These are phyloP conservation scores for Pittosporum tobira DNA, from an alignment of 129 eudicot genomes.

Conservation along the genomic window DNA sequence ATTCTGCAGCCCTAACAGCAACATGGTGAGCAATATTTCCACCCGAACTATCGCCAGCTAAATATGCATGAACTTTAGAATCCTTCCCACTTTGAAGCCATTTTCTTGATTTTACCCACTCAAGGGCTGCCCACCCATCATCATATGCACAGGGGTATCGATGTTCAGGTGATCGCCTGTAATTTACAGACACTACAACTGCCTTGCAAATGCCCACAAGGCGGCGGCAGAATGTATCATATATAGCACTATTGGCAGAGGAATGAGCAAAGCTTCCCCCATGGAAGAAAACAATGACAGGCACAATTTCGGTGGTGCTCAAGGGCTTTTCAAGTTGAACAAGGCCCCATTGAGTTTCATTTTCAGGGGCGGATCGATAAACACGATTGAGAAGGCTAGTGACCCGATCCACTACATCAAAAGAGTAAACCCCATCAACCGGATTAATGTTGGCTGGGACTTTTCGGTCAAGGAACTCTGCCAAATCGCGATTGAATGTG, in stretches of 20 bases:
- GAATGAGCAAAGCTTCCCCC: constrained; percentile 35
- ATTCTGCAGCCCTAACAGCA: constrained; percentile 36
- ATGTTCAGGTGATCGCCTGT: constrained; percentile 35
- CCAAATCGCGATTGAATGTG: constrained; percentile 40
- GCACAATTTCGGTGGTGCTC: constrained; percentile 32
- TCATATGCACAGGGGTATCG: constrained; percentile 34
- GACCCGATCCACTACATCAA: constrained; percentile 38
- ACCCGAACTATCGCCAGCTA: constrained; percentile 57
- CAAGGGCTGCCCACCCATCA: constrained; percentile 29
- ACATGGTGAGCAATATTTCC: constrained; percentile 57
- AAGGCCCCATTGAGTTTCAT: constrained; percentile 22
- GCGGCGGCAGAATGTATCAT: constrained; percentile 24
- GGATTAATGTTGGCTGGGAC: constrained; percentile 40
- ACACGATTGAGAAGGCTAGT: constrained; percentile 39
- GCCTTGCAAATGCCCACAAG: constrained; percentile 24
- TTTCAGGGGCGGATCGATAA: constrained; percentile 29
- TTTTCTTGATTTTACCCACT: constrained; percentile 36
- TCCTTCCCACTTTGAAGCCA: constrained; percentile 45
- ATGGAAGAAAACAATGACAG: constrained; percentile 29
- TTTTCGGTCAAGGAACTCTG: constrained; percentile 45
- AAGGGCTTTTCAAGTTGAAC: constrained; percentile 36
- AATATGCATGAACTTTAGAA: constrained; percentile 29
- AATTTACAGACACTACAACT: constrained; percentile 30
- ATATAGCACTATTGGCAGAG: constrained; percentile 17
- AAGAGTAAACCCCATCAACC: constrained; percentile 46